Base-by-base conservation (phyloP, 2,329 filamentous ascomycete species). In the Xylariaceae sp. region DNA sequence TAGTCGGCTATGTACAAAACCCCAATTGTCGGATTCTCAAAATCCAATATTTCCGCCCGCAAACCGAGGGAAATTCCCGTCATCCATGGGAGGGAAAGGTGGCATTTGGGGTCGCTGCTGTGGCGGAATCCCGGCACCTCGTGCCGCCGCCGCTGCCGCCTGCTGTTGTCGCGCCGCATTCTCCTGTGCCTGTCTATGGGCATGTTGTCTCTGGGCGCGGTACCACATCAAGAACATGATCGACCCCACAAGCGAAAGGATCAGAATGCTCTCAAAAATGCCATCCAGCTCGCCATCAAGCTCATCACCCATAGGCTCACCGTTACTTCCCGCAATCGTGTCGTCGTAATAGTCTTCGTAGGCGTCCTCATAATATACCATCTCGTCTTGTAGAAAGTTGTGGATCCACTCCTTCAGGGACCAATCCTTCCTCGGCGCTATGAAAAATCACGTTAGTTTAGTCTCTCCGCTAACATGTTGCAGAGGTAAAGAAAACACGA, bases 361-460 rank as follows among this genome's bases (percentile, higher is more conserved):
- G 8, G 68, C 79, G 30, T 79, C 78, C 43, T 86, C 81, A 54
- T 90, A 87, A 63, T 81, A 80, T 37, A 78, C 75, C 48, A 80
- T 75, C 55, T 89, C 83, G 50, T 87, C 81, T 57, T 89, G 84
- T 32, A 96, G 76, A 68, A 96, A 96, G 57, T 91, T 88, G 57
- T 80, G 80, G 51, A 96, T 78, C 91, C 91, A 97, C 70, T 97
- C 91, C 27, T 80, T 80, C 26, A 95, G 76, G 0, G 89, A 90
- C 76, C 88, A 88, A 45, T 88, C 80, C 62, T 89, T 87, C 67
- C 80, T 85, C 1, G 79, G 76, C 55, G 82, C 88, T 91, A 34
- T 90, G 63, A 34, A 49, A 1, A 26, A 3, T 29, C 4, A 60
- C 47, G 45, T 76, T 65, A 75, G 67, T 55, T 48, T 26, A 2